These are phyloP conservation scores for Aspergillus cristatus DNA, from an alignment of 495 filamentous ascomycete genomes.

Conservation along the genomic window DNA sequence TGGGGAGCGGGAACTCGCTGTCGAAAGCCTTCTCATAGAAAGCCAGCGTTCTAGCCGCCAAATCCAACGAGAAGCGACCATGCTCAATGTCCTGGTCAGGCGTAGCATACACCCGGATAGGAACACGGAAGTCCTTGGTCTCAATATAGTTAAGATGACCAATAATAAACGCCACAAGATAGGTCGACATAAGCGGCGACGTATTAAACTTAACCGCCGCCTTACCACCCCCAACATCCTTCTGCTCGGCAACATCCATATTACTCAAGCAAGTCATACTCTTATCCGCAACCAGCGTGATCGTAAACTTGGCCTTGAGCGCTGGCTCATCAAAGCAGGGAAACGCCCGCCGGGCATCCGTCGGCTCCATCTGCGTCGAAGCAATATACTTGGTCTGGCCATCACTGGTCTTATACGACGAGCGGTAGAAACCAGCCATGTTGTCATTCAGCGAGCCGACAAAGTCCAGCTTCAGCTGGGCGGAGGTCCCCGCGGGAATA, in stretches of 20 bases:
- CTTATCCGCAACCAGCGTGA: conserved; percentile 55
- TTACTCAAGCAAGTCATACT: conserved; percentile 57
- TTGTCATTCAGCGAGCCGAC: conserved; percentile 56
- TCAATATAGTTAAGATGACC: conserved; percentile 58
- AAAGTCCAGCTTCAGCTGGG: conserved; percentile 52
- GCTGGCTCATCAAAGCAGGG: conserved; percentile 66
- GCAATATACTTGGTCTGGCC: conserved; percentile 53
- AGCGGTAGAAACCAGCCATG: conserved; percentile 63
- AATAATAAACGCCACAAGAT: conserved; percentile 60
- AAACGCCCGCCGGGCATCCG: conserved; percentile 56
- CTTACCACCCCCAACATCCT: conserved; percentile 43
- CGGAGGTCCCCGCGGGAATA: conserved; percentile 48
- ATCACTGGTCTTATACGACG: conserved; percentile 48
- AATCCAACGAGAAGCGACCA: conserved; percentile 54
- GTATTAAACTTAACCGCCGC: conserved; percentile 60
- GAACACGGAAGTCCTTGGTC: conserved; percentile 55
- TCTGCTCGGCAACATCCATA: conserved; percentile 56
- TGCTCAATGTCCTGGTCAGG: conserved; percentile 58
- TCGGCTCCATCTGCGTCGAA: conserved; percentile 60
- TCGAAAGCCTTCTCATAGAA: conserved; percentile 51
- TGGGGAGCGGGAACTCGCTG: conserved; percentile 49
- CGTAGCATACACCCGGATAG: conserved; percentile 54
- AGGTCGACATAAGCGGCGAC: conserved; percentile 60
- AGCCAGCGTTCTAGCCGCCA: conserved; percentile 47
- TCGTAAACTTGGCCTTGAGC: conserved; percentile 57